These are phyloP conservation scores for Pythium phragmiticola DNA, from an alignment of 352 stramenopile genomes.

Conservation along the genomic window DNA sequence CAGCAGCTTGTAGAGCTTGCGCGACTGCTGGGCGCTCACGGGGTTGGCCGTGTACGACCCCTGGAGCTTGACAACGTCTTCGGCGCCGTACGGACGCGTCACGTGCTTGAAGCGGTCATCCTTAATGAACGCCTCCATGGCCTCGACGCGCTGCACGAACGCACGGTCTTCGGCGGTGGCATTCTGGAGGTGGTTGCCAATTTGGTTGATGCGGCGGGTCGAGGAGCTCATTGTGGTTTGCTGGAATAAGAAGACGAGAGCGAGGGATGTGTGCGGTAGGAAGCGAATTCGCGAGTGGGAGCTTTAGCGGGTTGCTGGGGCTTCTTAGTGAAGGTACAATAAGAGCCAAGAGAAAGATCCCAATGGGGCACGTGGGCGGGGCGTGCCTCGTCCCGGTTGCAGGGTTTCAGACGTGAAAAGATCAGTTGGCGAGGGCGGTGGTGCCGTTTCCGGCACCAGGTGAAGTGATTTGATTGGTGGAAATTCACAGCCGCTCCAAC, in stretches of 20 bases:
- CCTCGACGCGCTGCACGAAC: constrained; percentile 68
- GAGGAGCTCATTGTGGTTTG: constrained; percentile 40
- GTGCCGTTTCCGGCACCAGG: constrained; percentile 8
- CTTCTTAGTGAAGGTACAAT: not conserved
- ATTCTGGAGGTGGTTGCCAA: constrained; percentile 59
- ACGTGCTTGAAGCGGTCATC: constrained; percentile 79
- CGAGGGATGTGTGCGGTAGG: constrained; percentile 2
- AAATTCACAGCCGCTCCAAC: constrained; percentile 28
- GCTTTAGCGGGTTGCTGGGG: not conserved
- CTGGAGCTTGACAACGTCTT: constrained; percentile 89
- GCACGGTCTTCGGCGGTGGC: constrained; percentile 54
- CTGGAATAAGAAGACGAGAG: not conserved
- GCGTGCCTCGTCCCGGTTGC: constrained; percentile 15
- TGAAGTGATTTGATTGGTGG: constrained; percentile 24
- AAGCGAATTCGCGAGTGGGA: constrained; percentile 27
- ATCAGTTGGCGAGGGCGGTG: constrained; percentile 23
- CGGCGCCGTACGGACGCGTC: constrained; percentile 71
- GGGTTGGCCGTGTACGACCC: constrained; percentile 52
- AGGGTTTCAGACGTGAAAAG: constrained; percentile 34
- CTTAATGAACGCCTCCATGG: constrained; percentile 68
- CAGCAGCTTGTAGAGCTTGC: constrained; percentile 88
- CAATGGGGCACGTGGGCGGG: not conserved
- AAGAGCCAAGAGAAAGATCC: constrained; percentile 1
- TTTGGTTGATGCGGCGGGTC: constrained; percentile 71
- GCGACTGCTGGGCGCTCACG: constrained; percentile 58